Conservation (phyloP, 2,329 filamentous ascomycete species). For the Curvularia lunata region DNA sequence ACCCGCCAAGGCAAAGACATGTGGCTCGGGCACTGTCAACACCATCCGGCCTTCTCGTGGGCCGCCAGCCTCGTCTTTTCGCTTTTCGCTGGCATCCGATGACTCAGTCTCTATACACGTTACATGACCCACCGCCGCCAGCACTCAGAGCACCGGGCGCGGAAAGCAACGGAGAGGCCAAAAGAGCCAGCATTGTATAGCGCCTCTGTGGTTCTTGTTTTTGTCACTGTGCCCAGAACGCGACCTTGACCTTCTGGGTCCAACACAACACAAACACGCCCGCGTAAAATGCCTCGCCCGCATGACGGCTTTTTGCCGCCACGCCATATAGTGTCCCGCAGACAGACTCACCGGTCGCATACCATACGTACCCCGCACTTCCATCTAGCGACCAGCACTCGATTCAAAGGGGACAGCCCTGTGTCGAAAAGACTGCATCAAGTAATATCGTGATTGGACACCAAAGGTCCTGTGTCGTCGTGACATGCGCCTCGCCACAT, state of each 20-base stretch:
- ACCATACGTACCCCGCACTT: constrained; percentile 9
- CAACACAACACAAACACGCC: constrained; percentile 19
- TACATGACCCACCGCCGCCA: not conserved
- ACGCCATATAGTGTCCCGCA: not conserved
- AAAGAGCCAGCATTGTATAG: not conserved
- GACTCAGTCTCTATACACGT: not conserved
- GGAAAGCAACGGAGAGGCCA: not conserved
- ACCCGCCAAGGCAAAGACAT: constrained; percentile 21
- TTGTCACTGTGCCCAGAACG: constrained; percentile 14
- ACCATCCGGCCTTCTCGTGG: constrained; percentile 28
- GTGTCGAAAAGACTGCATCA: constrained; percentile 6
- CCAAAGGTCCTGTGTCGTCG: constrained; percentile 13
- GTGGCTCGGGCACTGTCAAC: constrained; percentile 27
- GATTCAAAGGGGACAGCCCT: not conserved
- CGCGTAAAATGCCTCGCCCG: constrained; percentile 44
- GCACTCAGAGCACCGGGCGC: not conserved
- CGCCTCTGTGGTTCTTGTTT: not conserved
- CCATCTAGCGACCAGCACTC: not conserved
- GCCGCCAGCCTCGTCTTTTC: not conserved
- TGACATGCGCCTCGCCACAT: constrained; percentile 1
- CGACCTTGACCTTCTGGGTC: constrained; percentile 23
- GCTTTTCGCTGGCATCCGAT: not conserved
- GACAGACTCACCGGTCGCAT: constrained; percentile 15
- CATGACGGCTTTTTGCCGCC: constrained; percentile 27
- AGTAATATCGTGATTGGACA: constrained; percentile 24